Conservation (phyloP, 2,329 filamentous ascomycete species). For the Coleophoma cylindrospora region DNA sequence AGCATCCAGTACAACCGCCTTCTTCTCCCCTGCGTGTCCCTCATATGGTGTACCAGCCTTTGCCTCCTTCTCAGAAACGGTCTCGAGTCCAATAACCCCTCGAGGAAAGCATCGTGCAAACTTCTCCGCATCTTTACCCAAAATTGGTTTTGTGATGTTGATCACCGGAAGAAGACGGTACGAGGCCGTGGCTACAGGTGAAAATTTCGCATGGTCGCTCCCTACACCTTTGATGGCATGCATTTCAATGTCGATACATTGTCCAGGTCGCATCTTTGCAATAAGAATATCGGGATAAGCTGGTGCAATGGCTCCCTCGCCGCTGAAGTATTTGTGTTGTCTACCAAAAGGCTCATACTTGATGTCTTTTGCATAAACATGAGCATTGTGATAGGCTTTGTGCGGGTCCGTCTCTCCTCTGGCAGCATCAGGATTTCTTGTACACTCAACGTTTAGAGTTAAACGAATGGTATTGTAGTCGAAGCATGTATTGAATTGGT, state of each 20-base stretch:
- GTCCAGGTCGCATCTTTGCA: slow-evolving; percentile 87
- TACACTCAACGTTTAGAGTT: slow-evolving; percentile 73
- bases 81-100: slow-evolving; percentile 80
- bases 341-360: slow-evolving; percentile 71
- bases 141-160: slow-evolving; percentile 74
- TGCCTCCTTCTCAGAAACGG: slow-evolving; percentile 64
- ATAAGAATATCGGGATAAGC: slow-evolving; percentile 91
- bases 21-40: slow-evolving; percentile 71
- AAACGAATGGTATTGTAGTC: slow-evolving; percentile 89
- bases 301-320: slow-evolving; percentile 63
- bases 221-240: slow-evolving; percentile 95
- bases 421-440: slow-evolving; percentile 67
- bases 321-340: slow-evolving; percentile 65
- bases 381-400: slow-evolving; percentile 81
- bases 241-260: slow-evolving; percentile 80
- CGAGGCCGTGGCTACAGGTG: slow-evolving; percentile 87
- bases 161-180: slow-evolving; percentile 91
- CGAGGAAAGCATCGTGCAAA: slow-evolving; percentile 85
- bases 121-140: slow-evolving; percentile 82
- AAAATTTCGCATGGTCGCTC: slow-evolving; percentile 94
- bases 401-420: slow-evolving; percentile 73
- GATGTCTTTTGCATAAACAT: slow-evolving; percentile 76
- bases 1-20: slow-evolving; percentile 81
- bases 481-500: slow-evolving; percentile 47
- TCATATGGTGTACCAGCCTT: slow-evolving; percentile 60